Evolutionary conservation across 768 basidiomycete species (phyloP), one percentile per base, ranked within the genome.

Genomic region (Cystobasidium ongulense): DNA sequence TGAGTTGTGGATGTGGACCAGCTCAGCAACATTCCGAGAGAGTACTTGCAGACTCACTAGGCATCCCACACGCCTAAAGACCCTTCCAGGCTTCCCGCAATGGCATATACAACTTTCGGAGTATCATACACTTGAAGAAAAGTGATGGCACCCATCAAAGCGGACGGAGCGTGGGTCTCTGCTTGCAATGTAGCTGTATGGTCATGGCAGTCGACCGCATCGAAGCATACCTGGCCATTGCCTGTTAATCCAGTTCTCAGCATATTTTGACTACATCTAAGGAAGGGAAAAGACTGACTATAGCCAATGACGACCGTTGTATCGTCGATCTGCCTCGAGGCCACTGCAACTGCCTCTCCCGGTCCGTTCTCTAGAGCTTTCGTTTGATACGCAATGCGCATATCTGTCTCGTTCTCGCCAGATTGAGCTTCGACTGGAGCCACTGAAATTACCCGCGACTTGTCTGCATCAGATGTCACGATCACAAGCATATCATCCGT

Each of bases 371-470:
- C 46, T 7, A 8, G 2, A 17, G 46, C 23, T 35, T 21, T 3
- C 53, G 66, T 13, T 23, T 29, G 21, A 36, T 35, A 71, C 4
- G 68, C 68, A 36, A 59, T 71, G 35, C 31, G 68, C 53, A 71
- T n/a, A 1, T 10, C 31, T n/a, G 39, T 1, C 1, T 71, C 68
- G 1, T 57, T 27, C n/a, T 5, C 17, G 38, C 35, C 10, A 17
- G 25, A 27, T 5, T 29, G 35, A 27, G 25, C 54, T 23, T 54
- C 25, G 35, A 36, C 68, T 27, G 68, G 68, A 18, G 68, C 68
- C 2, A 71, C 33, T 23, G 53, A 36, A 11, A 71, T 61, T n/a
- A 25, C 21, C 18, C 68, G 8, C 8, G 35, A 38, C 2, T 29
- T 31, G 39, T 71, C 54, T 11, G 29, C 43, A 39, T 71, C 68